Percentiles rank a stretch among this genome's conserved stretches.
Conservation (phyloP, 352 stramenopile species). For the Peronospora belbahrii region DNA sequence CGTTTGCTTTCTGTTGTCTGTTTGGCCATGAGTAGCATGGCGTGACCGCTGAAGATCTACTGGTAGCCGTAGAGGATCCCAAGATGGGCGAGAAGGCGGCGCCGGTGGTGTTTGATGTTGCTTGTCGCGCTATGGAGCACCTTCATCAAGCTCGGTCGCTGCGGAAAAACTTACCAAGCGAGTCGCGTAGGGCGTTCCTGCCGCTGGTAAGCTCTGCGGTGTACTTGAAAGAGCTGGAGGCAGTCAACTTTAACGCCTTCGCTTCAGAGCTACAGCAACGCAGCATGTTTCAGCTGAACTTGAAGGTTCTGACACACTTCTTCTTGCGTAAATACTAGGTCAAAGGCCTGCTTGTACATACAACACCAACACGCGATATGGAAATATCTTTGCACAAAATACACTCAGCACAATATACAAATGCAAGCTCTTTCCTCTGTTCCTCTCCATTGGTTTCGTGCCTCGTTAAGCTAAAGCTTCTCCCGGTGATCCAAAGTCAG, state of each 20-base stretch:
- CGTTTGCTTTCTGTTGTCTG: constrained; percentile 17
- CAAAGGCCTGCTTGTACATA: constrained; percentile 8
- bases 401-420: constrained; percentile 20
- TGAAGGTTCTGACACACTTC: constrained; percentile 68
- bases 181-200: constrained; percentile 57
- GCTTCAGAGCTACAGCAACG: constrained; percentile 41
- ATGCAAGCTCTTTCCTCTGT: constrained; percentile 10
- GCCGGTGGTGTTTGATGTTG: constrained; percentile 85
- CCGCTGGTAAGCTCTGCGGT: constrained; percentile 52
- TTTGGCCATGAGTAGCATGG: constrained; percentile 29
- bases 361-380: neutral
- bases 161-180: constrained; percentile 38
- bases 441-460: constrained; percentile 21
- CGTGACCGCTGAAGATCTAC: constrained; percentile 46
- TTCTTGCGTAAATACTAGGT: constrained; percentile 72
- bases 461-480: constrained; percentile 16
- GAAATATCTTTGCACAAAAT: neutral
- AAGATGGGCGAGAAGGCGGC: constrained; percentile 57
- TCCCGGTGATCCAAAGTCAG: constrained; percentile 7
- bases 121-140: constrained; percentile 76
- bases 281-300: constrained; percentile 55
- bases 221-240: constrained; percentile 64
- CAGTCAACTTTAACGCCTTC: constrained; percentile 79
- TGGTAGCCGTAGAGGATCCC: constrained; percentile 48
- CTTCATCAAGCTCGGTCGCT: constrained; percentile 62